Percentiles rank a stretch among this genome's conserved stretches.
Evolutionary conservation across 2,329 filamentous ascomycete species (phyloP).

Genomic region (Fusarium sp.): DNA sequence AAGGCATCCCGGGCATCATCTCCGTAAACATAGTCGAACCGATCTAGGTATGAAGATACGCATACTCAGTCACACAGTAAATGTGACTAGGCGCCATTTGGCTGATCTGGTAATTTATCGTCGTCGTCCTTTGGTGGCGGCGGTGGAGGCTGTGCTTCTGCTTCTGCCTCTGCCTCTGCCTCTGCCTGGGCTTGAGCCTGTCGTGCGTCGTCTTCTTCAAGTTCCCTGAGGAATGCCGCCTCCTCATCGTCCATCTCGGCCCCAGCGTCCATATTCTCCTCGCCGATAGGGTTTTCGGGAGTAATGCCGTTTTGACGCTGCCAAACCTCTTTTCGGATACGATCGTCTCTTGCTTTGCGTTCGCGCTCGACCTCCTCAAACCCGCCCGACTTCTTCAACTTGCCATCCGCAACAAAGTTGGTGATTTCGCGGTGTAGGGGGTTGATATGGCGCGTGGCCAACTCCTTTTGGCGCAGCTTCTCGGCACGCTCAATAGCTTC

Average conservation of each 20-base stretch:
- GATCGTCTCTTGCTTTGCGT: conserved; percentile 86
- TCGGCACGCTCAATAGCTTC: conserved; percentile 98
- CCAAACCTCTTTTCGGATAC: conserved; percentile 83
- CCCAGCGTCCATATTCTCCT: conserved; percentile 46
- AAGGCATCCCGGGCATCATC: conserved; percentile 35
- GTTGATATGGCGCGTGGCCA: conserved; percentile 80
- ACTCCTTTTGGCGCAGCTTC: conserved; percentile 87
- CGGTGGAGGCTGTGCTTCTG: not conserved
- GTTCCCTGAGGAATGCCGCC: conserved; percentile 20
- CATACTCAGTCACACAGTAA: not conserved
- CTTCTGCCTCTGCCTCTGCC: not conserved
- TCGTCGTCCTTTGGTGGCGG: conserved; percentile 36
- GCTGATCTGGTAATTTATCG: conserved; percentile 25
- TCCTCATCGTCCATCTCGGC: conserved; percentile 25
- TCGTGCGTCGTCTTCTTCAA: conserved; percentile 7
- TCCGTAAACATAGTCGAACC: conserved; percentile 28
- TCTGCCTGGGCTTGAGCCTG: conserved; percentile 7
- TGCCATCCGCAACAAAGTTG: conserved; percentile 87
- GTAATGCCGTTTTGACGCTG: conserved; percentile 70
- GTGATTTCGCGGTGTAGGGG: conserved; percentile 86
- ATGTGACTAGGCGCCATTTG: conserved; percentile 32
- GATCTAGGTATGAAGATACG: conserved; percentile 7
- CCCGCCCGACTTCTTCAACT: conserved; percentile 94
- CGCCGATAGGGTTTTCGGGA: conserved; percentile 56
- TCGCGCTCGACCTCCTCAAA: conserved; percentile 93